Evolutionary conservation across 768 basidiomycete genomes (phyloP).

Genomic region (Suillus sp.): DNA sequence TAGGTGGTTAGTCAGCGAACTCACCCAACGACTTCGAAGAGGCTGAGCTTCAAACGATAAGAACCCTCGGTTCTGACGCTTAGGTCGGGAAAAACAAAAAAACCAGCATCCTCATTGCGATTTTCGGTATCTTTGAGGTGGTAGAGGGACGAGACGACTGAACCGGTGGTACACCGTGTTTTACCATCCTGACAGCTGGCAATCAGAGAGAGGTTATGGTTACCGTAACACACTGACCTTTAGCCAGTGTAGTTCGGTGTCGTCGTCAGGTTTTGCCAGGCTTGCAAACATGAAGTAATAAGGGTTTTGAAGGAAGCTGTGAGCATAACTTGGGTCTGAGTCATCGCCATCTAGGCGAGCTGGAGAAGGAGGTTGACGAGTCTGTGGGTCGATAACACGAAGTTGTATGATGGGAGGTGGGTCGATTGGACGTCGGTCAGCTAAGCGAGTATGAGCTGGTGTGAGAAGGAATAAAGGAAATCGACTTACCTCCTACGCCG

Average conservation of each 20-base stretch:
- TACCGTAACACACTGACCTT: conserved; percentile 47
- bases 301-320: conserved; percentile 81
- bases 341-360: conserved; percentile 36
- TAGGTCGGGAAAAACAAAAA: conserved; percentile 96
- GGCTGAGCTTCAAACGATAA: conserved; percentile 66
- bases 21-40: conserved; percentile 93
- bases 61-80: conserved; percentile 91
- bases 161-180: conserved; percentile 89
- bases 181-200: conserved; percentile 73
- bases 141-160: conserved; percentile 87
- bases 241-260: conserved; percentile 85
- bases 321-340: conserved; percentile 44
- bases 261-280: conserved; percentile 86
- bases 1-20: conserved; percentile 33
- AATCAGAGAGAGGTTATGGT: background rate
- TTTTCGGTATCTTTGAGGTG: conserved; percentile 81
- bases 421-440: conserved; percentile 95
- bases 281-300: conserved; percentile 97
- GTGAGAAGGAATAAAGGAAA: conserved; percentile 10
- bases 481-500: conserved; percentile 78
- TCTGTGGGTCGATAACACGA: conserved; percentile 72
- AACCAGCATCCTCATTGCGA: conserved; percentile 73
- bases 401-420: conserved; percentile 97
- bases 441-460: conserved; percentile 39
- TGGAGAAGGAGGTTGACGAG: conserved; percentile 33